Evolutionary conservation across 2,329 filamentous ascomycete genomes (phyloP), one percentile per base, ranked within the genome.

Genomic region (Didymella arachidicola): DNA sequence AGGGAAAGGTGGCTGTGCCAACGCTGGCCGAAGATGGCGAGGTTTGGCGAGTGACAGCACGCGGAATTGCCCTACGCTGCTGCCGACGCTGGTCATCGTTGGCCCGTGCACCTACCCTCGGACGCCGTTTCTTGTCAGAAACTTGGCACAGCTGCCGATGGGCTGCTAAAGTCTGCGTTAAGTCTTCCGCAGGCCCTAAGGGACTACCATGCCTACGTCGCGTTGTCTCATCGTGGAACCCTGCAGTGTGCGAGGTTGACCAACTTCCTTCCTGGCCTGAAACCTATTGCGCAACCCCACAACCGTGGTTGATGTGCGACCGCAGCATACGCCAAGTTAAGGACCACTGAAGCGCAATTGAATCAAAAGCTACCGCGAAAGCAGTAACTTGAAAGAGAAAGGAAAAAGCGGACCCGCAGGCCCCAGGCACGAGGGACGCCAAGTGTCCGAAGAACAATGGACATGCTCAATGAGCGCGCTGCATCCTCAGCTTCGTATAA

Each of bases 1-100:
- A 46, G 43, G 38, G n/a, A 51, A 32, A 36, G 30, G 57, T 52
- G 57, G 57, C 57, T 60, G 57, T 52, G 57, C 44, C 25, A 47
- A 48, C 29, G 52, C 39, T 55, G 52, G 52, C 43, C 7, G 18
- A 41, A 42, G 19, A 14, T 42, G 39, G 39, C 32, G 16, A 36
- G 16, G 32, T 16, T n/a, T 36, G 32, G 32, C 32, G 50, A 53
- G 41, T 59, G 44, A 59, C 11, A 59, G 39, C 19, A 39, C 30
- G 30, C 49, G 56, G 49, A 45, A 30, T 26, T n/a, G 32, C 32
- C 32, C 32, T 34, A 34, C 32, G 32, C 12, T 34, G 12, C 32
- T 36, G 30, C 30, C 30, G 12, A 32, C 30, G 12, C 30, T 14
- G 14, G 22, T 49, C 38, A 49, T 49, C 19, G 6, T 2, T 34